Conservation (phyloP, 768 basidiomycete species). For the Lepiota subincarnata region DNA sequence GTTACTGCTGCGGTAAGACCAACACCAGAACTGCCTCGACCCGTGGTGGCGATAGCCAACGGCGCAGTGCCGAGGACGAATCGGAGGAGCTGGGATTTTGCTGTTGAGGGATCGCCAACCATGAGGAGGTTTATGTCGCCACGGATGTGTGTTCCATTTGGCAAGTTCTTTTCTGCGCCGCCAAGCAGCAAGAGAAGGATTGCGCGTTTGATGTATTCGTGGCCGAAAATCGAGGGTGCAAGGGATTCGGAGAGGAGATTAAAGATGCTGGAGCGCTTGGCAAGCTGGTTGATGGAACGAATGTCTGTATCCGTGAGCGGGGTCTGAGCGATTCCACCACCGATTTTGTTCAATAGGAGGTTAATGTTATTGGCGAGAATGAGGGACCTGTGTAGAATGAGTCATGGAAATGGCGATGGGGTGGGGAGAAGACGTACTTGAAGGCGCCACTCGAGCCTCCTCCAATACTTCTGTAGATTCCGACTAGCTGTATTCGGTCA, state of each 20-base stretch:
- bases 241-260: constrained; percentile 87
- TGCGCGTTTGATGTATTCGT: constrained; percentile 93
- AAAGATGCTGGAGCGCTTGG: constrained; percentile 86
- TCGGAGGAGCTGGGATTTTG: constrained; percentile 93
- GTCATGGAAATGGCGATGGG: constrained; percentile 9
- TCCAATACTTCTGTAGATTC: constrained; percentile 90
- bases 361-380: constrained; percentile 95
- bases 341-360: constrained; percentile 89
- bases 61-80: constrained; percentile 96
- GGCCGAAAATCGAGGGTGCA: constrained; percentile 96
- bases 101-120: constrained; percentile 99
- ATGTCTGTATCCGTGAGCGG: constrained; percentile 92
- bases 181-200: constrained; percentile 90
- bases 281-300: constrained; percentile 90
- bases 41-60: constrained; percentile 96
- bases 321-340: constrained; percentile 92
- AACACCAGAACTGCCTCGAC: constrained; percentile 96
- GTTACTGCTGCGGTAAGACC: constrained; percentile 99
- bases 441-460: constrained; percentile 90
- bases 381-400: constrained; percentile 59
- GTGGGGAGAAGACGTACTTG: constrained; percentile 58
- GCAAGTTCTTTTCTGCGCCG: constrained; percentile 95
- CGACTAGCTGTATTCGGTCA: constrained; percentile 95
- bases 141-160: constrained; percentile 97
- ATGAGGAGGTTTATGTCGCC: constrained; percentile 99